These are phyloP conservation scores for Flaveria ramosissima DNA, from an alignment of 129 eudicot genomes.

Conservation along the genomic window DNA sequence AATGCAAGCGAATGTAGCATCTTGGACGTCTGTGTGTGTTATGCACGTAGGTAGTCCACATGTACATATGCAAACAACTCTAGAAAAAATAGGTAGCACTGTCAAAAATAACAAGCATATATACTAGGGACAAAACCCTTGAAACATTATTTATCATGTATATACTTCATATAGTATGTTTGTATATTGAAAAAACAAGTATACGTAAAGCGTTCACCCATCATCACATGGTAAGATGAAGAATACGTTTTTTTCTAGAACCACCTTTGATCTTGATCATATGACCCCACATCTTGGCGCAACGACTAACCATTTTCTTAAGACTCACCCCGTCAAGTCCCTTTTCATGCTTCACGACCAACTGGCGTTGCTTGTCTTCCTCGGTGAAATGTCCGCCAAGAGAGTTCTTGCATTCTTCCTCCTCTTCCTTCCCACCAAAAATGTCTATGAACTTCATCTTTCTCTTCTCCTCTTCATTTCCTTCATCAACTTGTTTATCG, in stretches of 20 bases:
- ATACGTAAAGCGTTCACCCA: conserved; percentile 8
- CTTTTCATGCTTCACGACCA: conserved; percentile 50
- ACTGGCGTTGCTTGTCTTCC: conserved; percentile 47
- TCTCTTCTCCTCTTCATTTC: conserved; percentile 29
- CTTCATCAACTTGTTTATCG: conserved; percentile 19
- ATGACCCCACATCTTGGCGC: conserved; percentile 45
- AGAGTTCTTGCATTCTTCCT: conserved; percentile 43
- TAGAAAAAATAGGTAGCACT: not conserved
- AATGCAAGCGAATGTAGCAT: not conserved
- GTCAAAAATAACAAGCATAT: not conserved
- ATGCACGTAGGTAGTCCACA: not conserved
- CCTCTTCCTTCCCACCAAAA: conserved; percentile 26
- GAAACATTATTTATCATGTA: conserved; percentile 23
- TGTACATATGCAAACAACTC: not conserved
- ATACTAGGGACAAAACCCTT: conserved; percentile 2
- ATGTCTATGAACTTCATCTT: conserved; percentile 24
- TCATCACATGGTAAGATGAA: conserved; percentile 39
- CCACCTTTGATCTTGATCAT: conserved; percentile 58
- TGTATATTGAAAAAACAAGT: not conserved
- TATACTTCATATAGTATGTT: not conserved
- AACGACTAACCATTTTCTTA: conserved; percentile 50
- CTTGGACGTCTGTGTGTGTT: not conserved
- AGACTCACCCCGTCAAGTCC: conserved; percentile 35
- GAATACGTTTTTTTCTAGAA: conserved; percentile 38
- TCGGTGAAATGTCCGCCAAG: conserved; percentile 60